Conservation (phyloP, 1,139 yeast genomes). For the Arxiozyma bovina region DNA sequence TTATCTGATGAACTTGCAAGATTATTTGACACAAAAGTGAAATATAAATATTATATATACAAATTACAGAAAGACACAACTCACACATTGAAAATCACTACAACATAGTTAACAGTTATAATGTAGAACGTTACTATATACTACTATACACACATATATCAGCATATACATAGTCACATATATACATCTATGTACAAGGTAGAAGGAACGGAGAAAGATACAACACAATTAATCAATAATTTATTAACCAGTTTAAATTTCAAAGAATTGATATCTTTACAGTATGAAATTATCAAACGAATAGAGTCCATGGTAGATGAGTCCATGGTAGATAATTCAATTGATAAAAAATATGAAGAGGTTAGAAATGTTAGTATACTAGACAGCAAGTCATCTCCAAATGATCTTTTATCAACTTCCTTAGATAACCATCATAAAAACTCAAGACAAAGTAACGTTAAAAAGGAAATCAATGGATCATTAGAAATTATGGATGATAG, state of each 20-base stretch:
- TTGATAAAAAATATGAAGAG: not conserved
- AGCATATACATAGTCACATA: too few species aligned
- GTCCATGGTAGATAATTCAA: not conserved
- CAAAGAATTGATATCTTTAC: not conserved
- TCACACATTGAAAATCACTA: too few species aligned
- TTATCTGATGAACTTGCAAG: not conserved
- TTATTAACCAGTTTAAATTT: not conserved
- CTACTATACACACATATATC: too few species aligned
- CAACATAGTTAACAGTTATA: not conserved
- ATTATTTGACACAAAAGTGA: not conserved
- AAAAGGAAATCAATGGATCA: not conserved
- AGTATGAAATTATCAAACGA: not conserved
- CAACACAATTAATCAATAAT: not conserved
- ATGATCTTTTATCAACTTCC: not conserved
- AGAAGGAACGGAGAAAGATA: not conserved
- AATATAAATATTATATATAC: too few species aligned
- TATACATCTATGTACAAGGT: not conserved
- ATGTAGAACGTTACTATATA: not conserved
- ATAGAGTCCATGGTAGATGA: not conserved
- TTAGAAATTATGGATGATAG: conserved; percentile 9
- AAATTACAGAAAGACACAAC: not conserved
- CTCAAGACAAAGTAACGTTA: not conserved
- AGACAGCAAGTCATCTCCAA: not conserved
- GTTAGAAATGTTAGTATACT: not conserved
- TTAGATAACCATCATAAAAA: not conserved